phyloP scores from a whole-genome alignment of 116 monocot species.

The Dioscorea cayenensis region DNA sequence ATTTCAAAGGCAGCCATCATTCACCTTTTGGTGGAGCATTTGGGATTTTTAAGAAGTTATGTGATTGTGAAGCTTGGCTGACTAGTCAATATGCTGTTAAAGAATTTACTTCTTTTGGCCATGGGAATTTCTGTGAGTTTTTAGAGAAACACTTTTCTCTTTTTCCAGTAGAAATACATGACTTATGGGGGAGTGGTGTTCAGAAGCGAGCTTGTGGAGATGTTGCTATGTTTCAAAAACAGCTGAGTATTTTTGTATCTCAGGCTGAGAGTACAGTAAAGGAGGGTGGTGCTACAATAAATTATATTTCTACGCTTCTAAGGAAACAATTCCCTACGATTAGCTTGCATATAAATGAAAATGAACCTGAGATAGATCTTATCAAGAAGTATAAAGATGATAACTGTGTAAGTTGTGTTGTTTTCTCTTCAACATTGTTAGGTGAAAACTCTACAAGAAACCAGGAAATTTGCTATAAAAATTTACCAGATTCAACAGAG shows the following conservation, averaged over 20 bases:
- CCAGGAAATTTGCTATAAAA: neutral
- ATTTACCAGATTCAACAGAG: slow-evolving; percentile 3
- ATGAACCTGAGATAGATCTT: slow-evolving; percentile 29
- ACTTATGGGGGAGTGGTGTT: slow-evolving; percentile 16
- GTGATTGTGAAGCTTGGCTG: slow-evolving; percentile 69
- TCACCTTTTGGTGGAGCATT: slow-evolving; percentile 18
- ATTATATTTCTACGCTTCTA: slow-evolving; percentile 44
- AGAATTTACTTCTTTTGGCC: slow-evolving; percentile 67
- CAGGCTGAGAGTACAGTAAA: slow-evolving; percentile 38
- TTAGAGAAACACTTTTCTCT: slow-evolving; percentile 42
- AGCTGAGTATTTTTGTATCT: slow-evolving; percentile 52
- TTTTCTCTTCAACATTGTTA: slow-evolving; percentile 58
- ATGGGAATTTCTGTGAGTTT: slow-evolving; percentile 70
- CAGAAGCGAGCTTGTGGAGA: slow-evolving; percentile 17
- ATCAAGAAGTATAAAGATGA: slow-evolving; percentile 22
- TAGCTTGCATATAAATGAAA: slow-evolving; percentile 47
- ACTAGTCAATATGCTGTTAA: slow-evolving; percentile 50
- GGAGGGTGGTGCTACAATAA: slow-evolving; percentile 19
- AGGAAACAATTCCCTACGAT: slow-evolving; percentile 76
- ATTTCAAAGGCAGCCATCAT: slow-evolving; percentile 26
- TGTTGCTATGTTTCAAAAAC: slow-evolving; percentile 40
- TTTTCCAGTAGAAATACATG: slow-evolving; percentile 35
- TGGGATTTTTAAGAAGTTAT: slow-evolving; percentile 28
- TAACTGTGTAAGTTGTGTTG: slow-evolving; percentile 27
- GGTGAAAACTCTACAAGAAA: slow-evolving; percentile 27